phyloP scores from a whole-genome alignment of 169 alveolate species.

The Eimeria sp. region DNA sequence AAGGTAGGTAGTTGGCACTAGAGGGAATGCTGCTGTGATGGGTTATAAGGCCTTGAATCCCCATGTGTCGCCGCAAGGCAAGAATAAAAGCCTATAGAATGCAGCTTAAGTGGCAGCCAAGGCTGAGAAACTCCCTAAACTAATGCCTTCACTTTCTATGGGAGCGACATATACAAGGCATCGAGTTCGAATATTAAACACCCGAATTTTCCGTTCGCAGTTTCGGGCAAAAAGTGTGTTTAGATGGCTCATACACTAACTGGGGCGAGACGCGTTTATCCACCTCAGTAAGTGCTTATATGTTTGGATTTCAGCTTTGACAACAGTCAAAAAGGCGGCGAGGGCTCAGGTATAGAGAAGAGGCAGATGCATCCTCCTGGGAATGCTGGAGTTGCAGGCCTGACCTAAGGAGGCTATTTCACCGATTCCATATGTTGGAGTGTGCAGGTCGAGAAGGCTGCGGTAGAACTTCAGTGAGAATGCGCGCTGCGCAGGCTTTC shows the following conservation, averaged over 20 bases:
- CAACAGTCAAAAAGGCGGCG: background rate
- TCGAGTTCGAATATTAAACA: background rate
- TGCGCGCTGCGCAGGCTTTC: background rate
- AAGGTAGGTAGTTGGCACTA: background rate
- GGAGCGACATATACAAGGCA: background rate
- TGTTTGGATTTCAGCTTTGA: background rate
- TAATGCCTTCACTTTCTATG: background rate
- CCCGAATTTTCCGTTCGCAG: background rate
- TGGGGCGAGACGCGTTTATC: background rate
- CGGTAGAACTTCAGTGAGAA: background rate
- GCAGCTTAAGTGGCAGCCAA: background rate
- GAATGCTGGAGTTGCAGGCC: background rate
- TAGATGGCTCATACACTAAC: background rate
- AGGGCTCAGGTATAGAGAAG: background rate
- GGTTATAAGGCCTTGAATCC: background rate
- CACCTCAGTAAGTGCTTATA: background rate
- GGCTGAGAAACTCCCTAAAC: background rate
- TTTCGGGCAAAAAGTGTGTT: background rate
- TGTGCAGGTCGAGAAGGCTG: constrained; percentile 8
- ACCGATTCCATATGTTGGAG: background rate
- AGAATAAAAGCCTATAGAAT: background rate
- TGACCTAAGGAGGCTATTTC: background rate
- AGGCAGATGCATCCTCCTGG: background rate
- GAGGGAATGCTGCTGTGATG: constrained; percentile 14
- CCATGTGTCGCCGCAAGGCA: background rate